Base-by-base conservation (phyloP, 805 yeast genomes). In the Huiozyma sinensis region DNA sequence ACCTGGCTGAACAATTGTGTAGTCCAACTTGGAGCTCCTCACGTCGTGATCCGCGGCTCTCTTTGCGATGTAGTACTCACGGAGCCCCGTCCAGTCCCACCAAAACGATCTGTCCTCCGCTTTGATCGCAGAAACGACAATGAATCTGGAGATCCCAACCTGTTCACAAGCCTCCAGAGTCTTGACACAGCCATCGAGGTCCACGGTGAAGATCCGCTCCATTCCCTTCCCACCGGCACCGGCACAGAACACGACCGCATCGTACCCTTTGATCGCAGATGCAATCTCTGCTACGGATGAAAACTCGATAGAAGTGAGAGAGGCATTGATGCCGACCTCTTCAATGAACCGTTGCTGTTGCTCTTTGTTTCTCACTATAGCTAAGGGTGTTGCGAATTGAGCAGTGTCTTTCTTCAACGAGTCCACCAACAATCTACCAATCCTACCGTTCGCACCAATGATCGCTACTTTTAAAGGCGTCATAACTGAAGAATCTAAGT, bases 371-470 rank as follows among this genome's bases (percentile, higher is more conserved):
- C 84, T 64, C 33, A 76, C 69, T 43, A 71, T 7, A 0, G 74
- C 73, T 3, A 64, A 60, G 41, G 68, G 76, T 51, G 48, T 69
- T 52, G 56, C 72, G 50, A 56, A 63, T 38, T 41, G 47, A 13
- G 44, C 59, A 1, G 42, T 7, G 10, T 51, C 52, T 28, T 45
- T 49, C 13, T 54, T 62, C 27, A 67, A 61, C 37, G 67, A 57
- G n/a, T 59, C 46, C 9, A 76, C 55, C 9, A 79, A 50, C 1
- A 61, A 54, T 45, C 72, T 69, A 35, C 79, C 85, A n/a, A 79
- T 69, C 46, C 71, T 71, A 32, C 84, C 84, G 55, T 76, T 76
- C 17, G 82, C 81, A 35, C 85, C 85, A 43, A 79, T 60, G 17
- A 79, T 60, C 36, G 72, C 72, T 6, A 72, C 65, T 54, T 60